Evolutionary conservation across 768 basidiomycete genomes (phyloP).

Genomic region (Auriscalpium vulgare): DNA sequence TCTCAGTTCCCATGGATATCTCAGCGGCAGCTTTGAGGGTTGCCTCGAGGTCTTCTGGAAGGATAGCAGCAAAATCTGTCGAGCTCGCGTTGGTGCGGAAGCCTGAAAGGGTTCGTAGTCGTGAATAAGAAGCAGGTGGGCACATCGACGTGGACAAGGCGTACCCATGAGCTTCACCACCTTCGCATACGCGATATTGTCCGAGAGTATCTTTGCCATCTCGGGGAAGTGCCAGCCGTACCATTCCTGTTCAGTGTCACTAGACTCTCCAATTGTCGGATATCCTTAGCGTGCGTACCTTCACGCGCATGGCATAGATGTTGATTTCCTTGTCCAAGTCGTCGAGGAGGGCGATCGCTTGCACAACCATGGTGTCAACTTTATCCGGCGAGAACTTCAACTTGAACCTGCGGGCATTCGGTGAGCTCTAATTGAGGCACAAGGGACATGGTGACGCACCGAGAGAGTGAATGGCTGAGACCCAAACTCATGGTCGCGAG

Average conservation of each 20-base stretch:
- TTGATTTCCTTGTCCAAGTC: constrained; percentile 99
- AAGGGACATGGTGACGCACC: constrained; percentile 39
- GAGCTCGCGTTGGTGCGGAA: constrained; percentile 90
- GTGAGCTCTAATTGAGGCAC: not conserved
- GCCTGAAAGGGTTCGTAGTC: constrained; percentile 33
- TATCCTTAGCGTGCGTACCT: constrained; percentile 41
- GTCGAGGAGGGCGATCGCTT: constrained; percentile 95
- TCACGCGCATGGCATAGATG: constrained; percentile 98
- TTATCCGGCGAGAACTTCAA: constrained; percentile 99
- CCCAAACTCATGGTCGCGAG: constrained; percentile 96
- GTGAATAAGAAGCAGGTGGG: not conserved
- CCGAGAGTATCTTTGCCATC: constrained; percentile 95
- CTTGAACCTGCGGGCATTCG: constrained; percentile 66
- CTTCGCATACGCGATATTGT: constrained; percentile 96
- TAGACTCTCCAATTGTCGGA: not conserved
- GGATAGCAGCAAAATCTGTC: constrained; percentile 81
- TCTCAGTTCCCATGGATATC: constrained; percentile 99
- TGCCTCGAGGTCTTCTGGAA: constrained; percentile 96
- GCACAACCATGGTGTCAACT: constrained; percentile 99
- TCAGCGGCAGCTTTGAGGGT: constrained; percentile 93
- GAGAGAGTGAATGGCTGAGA: constrained; percentile 92
- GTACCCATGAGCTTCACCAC: constrained; percentile 85
- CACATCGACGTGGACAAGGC: constrained; percentile 13
- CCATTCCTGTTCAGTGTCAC: constrained; percentile 75
- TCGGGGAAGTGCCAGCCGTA: constrained; percentile 99